A percentile compares a stretch with the other conserved stretches of the same genome.
These are phyloP conservation scores for Pseudogymnoascus sp. DNA, from an alignment of 2,329 filamentous ascomycete genomes.

Conservation along the genomic window DNA sequence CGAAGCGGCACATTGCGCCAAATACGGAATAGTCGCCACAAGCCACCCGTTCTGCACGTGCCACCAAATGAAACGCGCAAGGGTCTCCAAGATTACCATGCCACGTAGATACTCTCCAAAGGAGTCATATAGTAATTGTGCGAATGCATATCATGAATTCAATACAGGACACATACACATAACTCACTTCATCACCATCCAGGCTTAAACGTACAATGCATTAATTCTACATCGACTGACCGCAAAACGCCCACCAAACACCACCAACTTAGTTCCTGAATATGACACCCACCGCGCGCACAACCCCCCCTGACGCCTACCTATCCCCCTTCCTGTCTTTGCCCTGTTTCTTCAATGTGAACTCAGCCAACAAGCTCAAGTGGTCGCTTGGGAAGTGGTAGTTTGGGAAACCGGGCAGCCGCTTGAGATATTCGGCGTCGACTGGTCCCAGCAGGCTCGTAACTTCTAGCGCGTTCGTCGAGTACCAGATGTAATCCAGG, in stretches of 20 bases:
- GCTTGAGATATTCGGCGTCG: slow-evolving; percentile 61
- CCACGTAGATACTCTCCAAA: background rate
- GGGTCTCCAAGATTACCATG: background rate
- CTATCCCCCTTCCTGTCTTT: slow-evolving; percentile 1
- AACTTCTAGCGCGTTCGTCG: slow-evolving; percentile 64
- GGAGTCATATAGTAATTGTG: background rate
- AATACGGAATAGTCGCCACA: background rate
- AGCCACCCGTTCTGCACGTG: background rate
- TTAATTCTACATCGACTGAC: slow-evolving; percentile 8
- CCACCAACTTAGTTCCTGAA: slow-evolving; percentile 7
- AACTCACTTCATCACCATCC: background rate
- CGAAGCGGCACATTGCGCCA: background rate
- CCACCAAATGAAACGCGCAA: background rate
- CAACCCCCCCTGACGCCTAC: background rate
- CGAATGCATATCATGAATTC: background rate
- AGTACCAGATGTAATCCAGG: slow-evolving; percentile 97
- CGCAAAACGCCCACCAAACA: slow-evolving; percentile 7
- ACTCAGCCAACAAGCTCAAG: slow-evolving; percentile 60
- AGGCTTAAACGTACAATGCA: slow-evolving; percentile 3
- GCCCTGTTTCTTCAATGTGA: slow-evolving; percentile 48
- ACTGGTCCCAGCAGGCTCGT: slow-evolving; percentile 60
- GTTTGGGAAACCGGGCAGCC: slow-evolving; percentile 66
- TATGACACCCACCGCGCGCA: background rate
- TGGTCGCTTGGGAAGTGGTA: slow-evolving; percentile 71
- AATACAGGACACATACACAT: background rate